Evolutionary conservation across 2,329 filamentous ascomycete species (phyloP).

Genomic region (Ophiognomonia clavigignenti-juglandacearum): DNA sequence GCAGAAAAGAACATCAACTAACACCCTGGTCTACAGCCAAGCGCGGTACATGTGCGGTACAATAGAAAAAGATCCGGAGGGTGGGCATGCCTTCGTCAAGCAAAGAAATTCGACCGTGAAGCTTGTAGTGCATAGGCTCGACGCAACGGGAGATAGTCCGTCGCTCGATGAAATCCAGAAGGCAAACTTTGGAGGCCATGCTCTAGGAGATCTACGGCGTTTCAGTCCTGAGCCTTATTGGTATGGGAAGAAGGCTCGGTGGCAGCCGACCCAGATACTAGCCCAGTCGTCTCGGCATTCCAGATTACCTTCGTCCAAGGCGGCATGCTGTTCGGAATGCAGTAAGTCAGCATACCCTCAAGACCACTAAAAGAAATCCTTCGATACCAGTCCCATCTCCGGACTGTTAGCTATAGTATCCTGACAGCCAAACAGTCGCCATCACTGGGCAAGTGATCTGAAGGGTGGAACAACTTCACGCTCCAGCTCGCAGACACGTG

Average conservation of each 20-base stretch:
- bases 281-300: slow-evolving; percentile 31
- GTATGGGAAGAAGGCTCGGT: slow-evolving; percentile 19
- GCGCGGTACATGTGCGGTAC: slow-evolving; percentile 31
- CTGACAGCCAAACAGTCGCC: too few relatives aligned
- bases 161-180: slow-evolving; percentile 34
- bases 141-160: slow-evolving; percentile 29
- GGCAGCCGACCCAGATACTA: slow-evolving; percentile 27
- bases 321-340: neutral
- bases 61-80: slow-evolving; percentile 33
- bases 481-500: slow-evolving; percentile 40
- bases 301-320: neutral
- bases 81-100: slow-evolving; percentile 28
- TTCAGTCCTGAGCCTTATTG: slow-evolving; percentile 35
- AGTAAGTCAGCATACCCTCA: too few relatives aligned
- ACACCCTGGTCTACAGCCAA: too few relatives aligned
- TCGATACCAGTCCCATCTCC: too few relatives aligned
- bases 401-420: too few relatives aligned
- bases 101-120: slow-evolving; percentile 24
- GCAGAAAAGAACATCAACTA: too few relatives aligned
- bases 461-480: slow-evolving; percentile 35
- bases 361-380: too few relatives aligned
- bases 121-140: slow-evolving; percentile 33
- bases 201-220: slow-evolving; percentile 31
- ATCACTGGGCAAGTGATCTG: slow-evolving; percentile 38
- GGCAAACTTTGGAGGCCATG: slow-evolving; percentile 27